phyloP scores from a whole-genome alignment of 768 basidiomycete genomes.

The Amanita jacksonii region DNA sequence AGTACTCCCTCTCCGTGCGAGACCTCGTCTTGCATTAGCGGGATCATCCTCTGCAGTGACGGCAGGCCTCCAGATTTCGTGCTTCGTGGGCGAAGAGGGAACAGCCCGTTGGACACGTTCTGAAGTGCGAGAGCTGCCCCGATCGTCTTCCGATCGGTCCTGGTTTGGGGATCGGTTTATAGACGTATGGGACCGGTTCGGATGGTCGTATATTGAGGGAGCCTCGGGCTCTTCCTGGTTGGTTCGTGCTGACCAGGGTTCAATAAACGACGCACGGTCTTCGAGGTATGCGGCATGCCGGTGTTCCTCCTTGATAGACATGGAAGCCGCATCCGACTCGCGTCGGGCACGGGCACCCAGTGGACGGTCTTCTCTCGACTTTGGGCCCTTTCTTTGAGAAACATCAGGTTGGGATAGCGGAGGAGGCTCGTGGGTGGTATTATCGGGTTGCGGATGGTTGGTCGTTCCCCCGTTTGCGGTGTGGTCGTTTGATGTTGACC shows the following conservation, averaged over 20 bases:
- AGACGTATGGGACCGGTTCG: constrained; percentile 2
- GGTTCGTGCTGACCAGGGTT: not conserved
- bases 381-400: not conserved
- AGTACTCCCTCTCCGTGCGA: constrained; percentile 6
- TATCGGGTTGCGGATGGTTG: not conserved
- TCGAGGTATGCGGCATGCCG: constrained; percentile 1
- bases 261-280: not conserved
- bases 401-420: constrained; percentile 2
- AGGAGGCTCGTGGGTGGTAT: not conserved
- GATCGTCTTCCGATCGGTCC: constrained; percentile 8
- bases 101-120: constrained; percentile 1
- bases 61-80: constrained; percentile 6
- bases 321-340: not conserved
- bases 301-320: constrained; percentile 4
- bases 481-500: not conserved
- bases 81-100: constrained; percentile 4
- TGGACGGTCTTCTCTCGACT: constrained; percentile 4
- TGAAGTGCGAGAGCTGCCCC: constrained; percentile 1
- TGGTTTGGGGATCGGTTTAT: constrained; percentile 2
- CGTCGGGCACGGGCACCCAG: constrained; percentile 3
- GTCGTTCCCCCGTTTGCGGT: not conserved
- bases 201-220: not conserved
- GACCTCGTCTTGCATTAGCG: not conserved
- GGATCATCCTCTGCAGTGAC: not conserved
- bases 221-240: not conserved